A percentile compares a stretch with the other conserved stretches of the same genome.
Evolutionary conservation across 305 asterid genomes (phyloP).

Genomic region (Solanum hybrid): DNA sequence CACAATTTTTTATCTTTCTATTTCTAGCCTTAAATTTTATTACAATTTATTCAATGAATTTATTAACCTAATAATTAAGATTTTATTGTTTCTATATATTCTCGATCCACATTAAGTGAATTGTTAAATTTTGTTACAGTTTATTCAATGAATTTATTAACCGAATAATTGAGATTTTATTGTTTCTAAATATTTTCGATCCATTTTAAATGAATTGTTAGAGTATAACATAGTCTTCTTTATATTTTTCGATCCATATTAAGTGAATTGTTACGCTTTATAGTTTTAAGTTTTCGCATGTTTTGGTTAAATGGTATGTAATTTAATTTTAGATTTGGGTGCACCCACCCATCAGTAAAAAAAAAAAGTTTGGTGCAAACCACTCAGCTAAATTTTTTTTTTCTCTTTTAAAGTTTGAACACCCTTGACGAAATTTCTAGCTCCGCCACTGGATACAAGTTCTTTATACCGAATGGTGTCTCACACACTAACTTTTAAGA

Average conservation of each 20-base stretch:
- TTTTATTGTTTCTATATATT: background rate
- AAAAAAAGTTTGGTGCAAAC: background rate
- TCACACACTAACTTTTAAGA: background rate
- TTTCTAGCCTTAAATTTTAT: background rate
- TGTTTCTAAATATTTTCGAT: background rate
- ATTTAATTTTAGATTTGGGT: background rate
- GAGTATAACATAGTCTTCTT: background rate
- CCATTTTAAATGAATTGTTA: background rate
- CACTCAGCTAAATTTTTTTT: background rate
- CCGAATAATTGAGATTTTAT: background rate
- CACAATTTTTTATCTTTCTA: background rate
- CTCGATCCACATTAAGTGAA: background rate
- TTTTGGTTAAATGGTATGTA: background rate
- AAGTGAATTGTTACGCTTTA: background rate
- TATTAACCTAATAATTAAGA: background rate
- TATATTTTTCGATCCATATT: background rate
- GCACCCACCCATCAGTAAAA: background rate
- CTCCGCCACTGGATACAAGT: background rate
- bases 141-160: background rate
- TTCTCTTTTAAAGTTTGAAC: background rate
- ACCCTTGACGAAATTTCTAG: background rate
- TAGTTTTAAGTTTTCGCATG: background rate
- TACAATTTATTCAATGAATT: background rate
- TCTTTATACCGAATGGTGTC: background rate
- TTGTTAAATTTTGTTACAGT: background rate